Conservation (phyloP, 2,329 filamentous ascomycete species). For the Neonectria punicea region DNA sequence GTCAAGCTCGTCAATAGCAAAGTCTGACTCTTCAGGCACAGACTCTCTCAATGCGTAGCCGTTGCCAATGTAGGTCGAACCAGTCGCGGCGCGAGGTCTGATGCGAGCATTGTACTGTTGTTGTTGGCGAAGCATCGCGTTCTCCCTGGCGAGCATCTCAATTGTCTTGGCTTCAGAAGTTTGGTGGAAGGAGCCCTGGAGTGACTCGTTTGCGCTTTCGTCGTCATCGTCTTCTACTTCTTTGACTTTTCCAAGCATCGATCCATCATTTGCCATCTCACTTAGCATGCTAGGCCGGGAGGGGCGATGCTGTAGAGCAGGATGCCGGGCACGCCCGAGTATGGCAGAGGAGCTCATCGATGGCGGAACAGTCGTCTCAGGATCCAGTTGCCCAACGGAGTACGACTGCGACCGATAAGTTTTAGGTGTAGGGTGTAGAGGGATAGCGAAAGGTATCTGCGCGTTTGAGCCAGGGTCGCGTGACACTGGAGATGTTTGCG, state of each 20-base stretch:
- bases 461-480: conserved; percentile 65
- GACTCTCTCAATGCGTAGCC: conserved; percentile 68
- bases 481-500: conserved; percentile 62
- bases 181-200: conserved; percentile 62
- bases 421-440: conserved; percentile 89
- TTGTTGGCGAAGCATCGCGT: conserved; percentile 69
- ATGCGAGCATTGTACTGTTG: conserved; percentile 65
- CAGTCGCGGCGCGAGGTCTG: conserved; percentile 68
- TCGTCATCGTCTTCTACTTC: conserved; percentile 77
- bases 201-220: conserved; percentile 62
- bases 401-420: conserved; percentile 96
- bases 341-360: conserved; percentile 59
- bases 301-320: conserved; percentile 81
- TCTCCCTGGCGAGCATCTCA: conserved; percentile 70
- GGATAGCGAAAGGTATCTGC: conserved; percentile 87
- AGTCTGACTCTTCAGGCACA: conserved; percentile 74
- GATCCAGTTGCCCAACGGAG: conserved; percentile 89
- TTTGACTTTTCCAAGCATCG: conserved; percentile 73
- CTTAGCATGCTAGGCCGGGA: conserved; percentile 82
- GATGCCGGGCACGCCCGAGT: conserved; percentile 66
- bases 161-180: conserved; percentile 70
- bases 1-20: conserved; percentile 77
- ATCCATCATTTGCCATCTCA: conserved; percentile 73
- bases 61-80: conserved; percentile 64
- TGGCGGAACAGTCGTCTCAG: conserved; percentile 62